phyloP scores from a whole-genome alignment of 768 basidiomycete genomes.

The Postia placenta region DNA sequence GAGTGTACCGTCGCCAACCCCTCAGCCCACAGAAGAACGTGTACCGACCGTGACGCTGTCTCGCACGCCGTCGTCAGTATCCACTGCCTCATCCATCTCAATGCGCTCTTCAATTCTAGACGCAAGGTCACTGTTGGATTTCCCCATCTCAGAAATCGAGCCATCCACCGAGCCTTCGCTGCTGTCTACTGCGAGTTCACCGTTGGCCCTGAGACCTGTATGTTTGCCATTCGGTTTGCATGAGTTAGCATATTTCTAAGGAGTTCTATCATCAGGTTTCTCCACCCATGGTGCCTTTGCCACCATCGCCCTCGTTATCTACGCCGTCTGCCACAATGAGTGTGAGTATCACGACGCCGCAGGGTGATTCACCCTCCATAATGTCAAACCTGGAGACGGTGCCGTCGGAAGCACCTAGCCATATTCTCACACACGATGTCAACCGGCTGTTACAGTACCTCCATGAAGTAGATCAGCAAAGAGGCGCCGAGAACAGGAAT shows the following conservation, averaged over 20 bases:
- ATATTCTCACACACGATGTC: slow-evolving; percentile 46
- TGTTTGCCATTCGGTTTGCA: no score
- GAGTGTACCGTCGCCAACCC: slow-evolving; percentile 24
- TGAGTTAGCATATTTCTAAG: no score
- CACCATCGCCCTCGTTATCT: slow-evolving; percentile 28
- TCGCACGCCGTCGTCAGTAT: slow-evolving; percentile 24
- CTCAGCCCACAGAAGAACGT: slow-evolving; percentile 11
- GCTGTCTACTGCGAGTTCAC: slow-evolving; percentile 29
- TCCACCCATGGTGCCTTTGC: slow-evolving; percentile 25
- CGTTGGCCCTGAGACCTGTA: slow-evolving; percentile 23
- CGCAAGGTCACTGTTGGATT: slow-evolving; percentile 17
- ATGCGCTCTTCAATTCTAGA: slow-evolving; percentile 26
- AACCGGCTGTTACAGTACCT: slow-evolving; percentile 45
- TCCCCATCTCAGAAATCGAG: slow-evolving; percentile 21
- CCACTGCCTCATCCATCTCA: slow-evolving; percentile 25
- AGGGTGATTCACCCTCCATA: slow-evolving; percentile 42
- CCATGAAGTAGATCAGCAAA: slow-evolving; percentile 57
- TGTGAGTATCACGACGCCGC: slow-evolving; percentile 46
- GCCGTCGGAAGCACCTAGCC: slow-evolving; percentile 32
- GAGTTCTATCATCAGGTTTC: slow-evolving; percentile 23
- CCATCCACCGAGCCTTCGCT: slow-evolving; percentile 53
- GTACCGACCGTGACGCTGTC: slow-evolving; percentile 11
- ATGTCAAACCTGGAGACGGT: slow-evolving; percentile 39
- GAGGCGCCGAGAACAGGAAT: slow-evolving; percentile 60
- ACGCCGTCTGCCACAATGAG: slow-evolving; percentile 36